These are phyloP conservation scores for Cordyceps javanica DNA, from an alignment of 2,329 filamentous ascomycete genomes.

Conservation along the genomic window DNA sequence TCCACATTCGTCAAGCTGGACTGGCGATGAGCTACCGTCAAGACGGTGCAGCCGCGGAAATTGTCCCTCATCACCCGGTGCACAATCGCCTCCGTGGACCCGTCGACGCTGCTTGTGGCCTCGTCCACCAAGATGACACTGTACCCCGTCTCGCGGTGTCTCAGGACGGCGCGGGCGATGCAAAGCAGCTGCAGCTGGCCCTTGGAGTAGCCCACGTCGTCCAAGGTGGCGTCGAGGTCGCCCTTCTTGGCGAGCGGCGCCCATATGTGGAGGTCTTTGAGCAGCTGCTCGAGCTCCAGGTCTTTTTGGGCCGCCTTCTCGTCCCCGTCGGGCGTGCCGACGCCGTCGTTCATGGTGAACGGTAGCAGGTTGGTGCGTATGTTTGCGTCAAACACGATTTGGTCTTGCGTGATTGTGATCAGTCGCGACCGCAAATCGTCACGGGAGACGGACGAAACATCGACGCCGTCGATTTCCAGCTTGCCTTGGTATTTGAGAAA, in stretches of 20 bases:
- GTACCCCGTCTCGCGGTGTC: constrained; percentile 13
- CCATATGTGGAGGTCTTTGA: constrained; percentile 36
- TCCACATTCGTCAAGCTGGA: not conserved
- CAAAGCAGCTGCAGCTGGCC: constrained; percentile 10
- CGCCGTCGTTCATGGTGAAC: not conserved
- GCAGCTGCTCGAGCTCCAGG: constrained; percentile 25
- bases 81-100: not conserved
- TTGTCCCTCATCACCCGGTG: not conserved
- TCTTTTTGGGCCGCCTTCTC: constrained; percentile 15
- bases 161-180: constrained; percentile 7
- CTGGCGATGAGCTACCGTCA: constrained; percentile 1
- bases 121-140: constrained; percentile 1
- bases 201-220: constrained; percentile 26
- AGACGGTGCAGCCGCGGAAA: not conserved
- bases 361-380: constrained; percentile 41
- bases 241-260: constrained; percentile 27
- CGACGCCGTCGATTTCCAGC: constrained; percentile 36
- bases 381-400: constrained; percentile 34
- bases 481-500: constrained; percentile 30
- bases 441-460: constrained; percentile 32
- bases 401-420: constrained; percentile 40
- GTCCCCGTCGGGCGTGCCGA: not conserved
- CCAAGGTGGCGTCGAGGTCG: constrained; percentile 27
- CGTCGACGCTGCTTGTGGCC: constrained; percentile 6
- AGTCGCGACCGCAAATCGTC: constrained; percentile 34